Percentiles rank a stretch among this genome's conserved stretches.
These are phyloP conservation scores for Diplosphaera chodatii DNA, from an alignment of 139 green algal genomes.

Conservation along the genomic window DNA sequence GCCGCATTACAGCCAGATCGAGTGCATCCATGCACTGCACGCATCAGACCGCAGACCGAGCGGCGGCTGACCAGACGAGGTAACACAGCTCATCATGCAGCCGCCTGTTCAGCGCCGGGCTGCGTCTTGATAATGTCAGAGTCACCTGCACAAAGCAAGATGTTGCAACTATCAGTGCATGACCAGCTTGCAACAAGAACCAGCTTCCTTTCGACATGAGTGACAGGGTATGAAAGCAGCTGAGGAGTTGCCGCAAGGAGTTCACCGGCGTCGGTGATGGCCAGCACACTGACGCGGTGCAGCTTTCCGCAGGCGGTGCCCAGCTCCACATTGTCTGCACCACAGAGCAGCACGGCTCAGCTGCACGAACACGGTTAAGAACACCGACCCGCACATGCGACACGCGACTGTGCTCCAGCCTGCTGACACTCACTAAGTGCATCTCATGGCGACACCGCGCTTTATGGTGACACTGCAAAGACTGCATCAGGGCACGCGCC, in stretches of 20 bases:
- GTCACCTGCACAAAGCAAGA: constrained; percentile 60
- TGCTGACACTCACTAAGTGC: too few relatives aligned
- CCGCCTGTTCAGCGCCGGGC: background rate
- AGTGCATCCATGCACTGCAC: too few relatives aligned
- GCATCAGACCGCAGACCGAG: background rate
- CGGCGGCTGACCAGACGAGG: background rate
- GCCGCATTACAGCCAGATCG: too few relatives aligned
- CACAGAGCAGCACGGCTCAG: too few relatives aligned
- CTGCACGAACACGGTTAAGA: too few relatives aligned
- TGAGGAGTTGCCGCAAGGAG: background rate
- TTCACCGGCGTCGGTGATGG: constrained; percentile 93
- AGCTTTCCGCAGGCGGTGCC: constrained; percentile 97
- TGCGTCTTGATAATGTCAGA: constrained; percentile 87
- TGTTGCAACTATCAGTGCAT: too few relatives aligned
- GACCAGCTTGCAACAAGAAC: constrained; percentile 1
- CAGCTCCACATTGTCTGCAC: constrained; percentile 94
- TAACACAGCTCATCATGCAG: background rate
- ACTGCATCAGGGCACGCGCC: background rate
- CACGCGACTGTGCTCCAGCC: too few relatives aligned
- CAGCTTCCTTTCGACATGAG: background rate
- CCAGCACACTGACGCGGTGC: constrained; percentile 86
- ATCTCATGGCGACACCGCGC: too few relatives aligned
- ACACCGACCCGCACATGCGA: too few relatives aligned
- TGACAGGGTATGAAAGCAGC: background rate
- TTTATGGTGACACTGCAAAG: background rate